phyloP scores from a whole-genome alignment of 257 asterid species.

The Coffea canephora region DNA sequence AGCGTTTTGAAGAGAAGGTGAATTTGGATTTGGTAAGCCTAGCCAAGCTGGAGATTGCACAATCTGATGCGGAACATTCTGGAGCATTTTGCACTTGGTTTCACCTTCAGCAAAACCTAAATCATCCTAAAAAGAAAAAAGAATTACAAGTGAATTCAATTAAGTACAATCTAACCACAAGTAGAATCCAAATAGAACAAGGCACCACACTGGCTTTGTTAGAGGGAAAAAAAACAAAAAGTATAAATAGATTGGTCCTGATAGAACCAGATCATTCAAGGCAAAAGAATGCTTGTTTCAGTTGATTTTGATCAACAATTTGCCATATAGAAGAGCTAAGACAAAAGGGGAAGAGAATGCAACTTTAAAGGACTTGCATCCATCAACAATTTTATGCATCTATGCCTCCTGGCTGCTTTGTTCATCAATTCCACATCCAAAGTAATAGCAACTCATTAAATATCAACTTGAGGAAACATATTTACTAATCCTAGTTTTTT shows the following conservation, averaged over 20 bases:
- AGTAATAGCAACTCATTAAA: too few species aligned
- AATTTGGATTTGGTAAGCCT: conserved; percentile 85
- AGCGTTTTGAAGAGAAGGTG: conserved; percentile 73
- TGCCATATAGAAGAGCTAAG: not conserved
- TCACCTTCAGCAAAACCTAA: conserved; percentile 9
- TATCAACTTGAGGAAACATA: too few species aligned
- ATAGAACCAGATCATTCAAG: not conserved
- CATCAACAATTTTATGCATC: too few species aligned
- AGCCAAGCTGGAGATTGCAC: conserved; percentile 90
- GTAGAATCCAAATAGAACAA: too few species aligned
- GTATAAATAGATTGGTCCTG: not conserved
- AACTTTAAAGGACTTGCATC: not conserved
- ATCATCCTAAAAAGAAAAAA: too few species aligned
- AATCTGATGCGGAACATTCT: conserved; percentile 70
- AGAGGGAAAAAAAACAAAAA: not conserved
- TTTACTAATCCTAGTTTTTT: too few species aligned
- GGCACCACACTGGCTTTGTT: not conserved
- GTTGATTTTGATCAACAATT: not conserved
- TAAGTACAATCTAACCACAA: too few species aligned
- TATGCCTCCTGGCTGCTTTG: too few species aligned
- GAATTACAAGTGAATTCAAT: not conserved
- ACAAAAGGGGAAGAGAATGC: not conserved
- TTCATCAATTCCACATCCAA: too few species aligned
- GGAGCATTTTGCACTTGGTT: conserved; percentile 47
- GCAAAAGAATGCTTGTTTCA: not conserved